Evolutionary conservation across 345 rosid species (phyloP), one percentile per base, ranked within the genome.

Genomic region (Luvunga scandens): DNA sequence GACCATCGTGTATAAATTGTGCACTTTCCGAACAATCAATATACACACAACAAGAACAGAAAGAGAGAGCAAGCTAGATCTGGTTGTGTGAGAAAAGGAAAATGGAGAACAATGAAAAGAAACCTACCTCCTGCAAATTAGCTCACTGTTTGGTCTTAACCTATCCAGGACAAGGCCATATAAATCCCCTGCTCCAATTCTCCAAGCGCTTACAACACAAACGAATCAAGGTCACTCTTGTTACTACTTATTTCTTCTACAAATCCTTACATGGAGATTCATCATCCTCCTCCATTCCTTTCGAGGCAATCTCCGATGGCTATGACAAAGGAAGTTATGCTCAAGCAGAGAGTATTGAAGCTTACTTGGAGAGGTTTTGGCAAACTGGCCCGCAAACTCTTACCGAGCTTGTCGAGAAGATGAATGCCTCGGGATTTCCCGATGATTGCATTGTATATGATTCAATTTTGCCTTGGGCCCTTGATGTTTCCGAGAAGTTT

Each of bases 401-500:
- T 85, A 5, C 14, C 48, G 1, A 24, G 22, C 25, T 55, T 82
- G 14, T 62, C 78, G n/a, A 27, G 77, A 33, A 75, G 9, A 16
- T 10, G 62, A 71, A 53, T 45, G 2, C 73, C 56, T 68, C 24
- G 7, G 1, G 10, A 0, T 30, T 30, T n/a, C 83, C 85, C 8
- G 66, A 82, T 30, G 19, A 67, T 28, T 74, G 69, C 14, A 14
- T 82, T 12, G 69, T 85, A 2, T 85, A 82, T 30, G 87, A 85
- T 62, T 56, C 66, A 3, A 36, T 80, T 9, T 28, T 85, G 78
- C 73, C 78, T 9, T 82, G 85, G 85, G 81, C 73, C 1, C 80
- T 82, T 61, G 87, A 85, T 69, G 81, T 81, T 0, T 81, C 87
- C 1, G 82, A 80, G 81, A 64, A 66, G 64, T 80, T 80, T 64